Conservation (phyloP, 2,329 filamentous ascomycete species). For the Diaporthe caulivora region DNA sequence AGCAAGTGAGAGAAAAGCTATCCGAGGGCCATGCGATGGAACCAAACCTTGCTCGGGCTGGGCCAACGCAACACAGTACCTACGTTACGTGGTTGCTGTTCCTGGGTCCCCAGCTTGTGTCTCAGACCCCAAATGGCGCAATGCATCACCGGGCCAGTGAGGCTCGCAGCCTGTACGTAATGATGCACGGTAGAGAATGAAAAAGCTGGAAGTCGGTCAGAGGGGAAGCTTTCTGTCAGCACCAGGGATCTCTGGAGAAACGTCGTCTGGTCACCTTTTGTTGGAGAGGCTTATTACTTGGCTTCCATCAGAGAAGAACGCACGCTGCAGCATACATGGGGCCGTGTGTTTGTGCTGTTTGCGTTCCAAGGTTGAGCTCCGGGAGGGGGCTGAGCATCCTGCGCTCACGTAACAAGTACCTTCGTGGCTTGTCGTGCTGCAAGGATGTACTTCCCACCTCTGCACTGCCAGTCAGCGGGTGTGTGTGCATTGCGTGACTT, state of each 20-base stretch:
- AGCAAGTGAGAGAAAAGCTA: background rate
- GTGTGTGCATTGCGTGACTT: too few species aligned
- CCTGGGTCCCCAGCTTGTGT: conserved; percentile 32
- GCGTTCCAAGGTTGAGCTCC: conserved; percentile 5
- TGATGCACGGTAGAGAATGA: conserved; percentile 18
- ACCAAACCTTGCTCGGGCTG: conserved; percentile 30
- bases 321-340: background rate
- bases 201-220: conserved; percentile 14
- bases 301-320: conserved; percentile 1
- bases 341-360: background rate
- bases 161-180: conserved; percentile 35
- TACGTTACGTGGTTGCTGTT: conserved; percentile 4
- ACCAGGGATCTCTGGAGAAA: conserved; percentile 9
- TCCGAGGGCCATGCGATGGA: conserved; percentile 31
- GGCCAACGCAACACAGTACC: background rate
- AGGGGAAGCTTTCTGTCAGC: conserved; percentile 19
- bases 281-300: conserved; percentile 6
- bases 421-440: background rate
- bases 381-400: conserved; percentile 19
- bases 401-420: conserved; percentile 28
- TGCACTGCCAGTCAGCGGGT: background rate
- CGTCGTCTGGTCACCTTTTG: background rate
- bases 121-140: conserved; percentile 36
- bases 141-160: conserved; percentile 32
- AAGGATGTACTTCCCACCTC: background rate